Percentiles rank a stretch among this genome's conserved stretches.
Evolutionary conservation across 2,329 filamentous ascomycete genomes (phyloP).

Genomic region (Fusarium albosuccineum): DNA sequence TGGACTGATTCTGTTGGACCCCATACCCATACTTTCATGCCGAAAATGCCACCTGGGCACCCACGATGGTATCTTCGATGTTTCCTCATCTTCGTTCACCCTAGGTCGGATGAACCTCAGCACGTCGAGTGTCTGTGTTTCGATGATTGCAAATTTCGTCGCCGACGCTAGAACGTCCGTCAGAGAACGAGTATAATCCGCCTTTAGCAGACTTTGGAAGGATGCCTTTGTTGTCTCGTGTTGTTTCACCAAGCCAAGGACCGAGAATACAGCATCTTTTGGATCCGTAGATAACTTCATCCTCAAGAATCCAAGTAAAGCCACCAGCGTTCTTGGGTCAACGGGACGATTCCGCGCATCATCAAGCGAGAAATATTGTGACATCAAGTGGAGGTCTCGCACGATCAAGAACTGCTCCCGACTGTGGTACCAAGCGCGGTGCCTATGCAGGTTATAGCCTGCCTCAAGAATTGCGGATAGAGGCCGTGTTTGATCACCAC

Average conservation of each 20-base stretch:
- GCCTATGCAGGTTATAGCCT: neutral
- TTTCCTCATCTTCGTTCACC: neutral
- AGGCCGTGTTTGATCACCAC: neutral
- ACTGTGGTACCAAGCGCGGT: neutral
- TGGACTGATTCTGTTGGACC: neutral
- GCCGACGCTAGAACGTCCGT: neutral
- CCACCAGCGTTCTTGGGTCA: neutral
- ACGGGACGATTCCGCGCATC: neutral
- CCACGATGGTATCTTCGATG: neutral
- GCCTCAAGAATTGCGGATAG: neutral
- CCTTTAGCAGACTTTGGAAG: neutral
- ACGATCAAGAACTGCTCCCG: neutral
- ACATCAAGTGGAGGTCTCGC: neutral
- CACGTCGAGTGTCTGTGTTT: neutral
- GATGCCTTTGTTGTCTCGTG: neutral
- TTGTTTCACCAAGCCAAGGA: neutral
- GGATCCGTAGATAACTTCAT: neutral
- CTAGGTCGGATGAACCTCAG: neutral
- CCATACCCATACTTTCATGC: neutral
- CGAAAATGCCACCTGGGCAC: neutral
- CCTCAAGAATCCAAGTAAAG: neutral
- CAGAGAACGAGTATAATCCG: neutral
- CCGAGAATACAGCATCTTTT: neutral
- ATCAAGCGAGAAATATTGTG: neutral
- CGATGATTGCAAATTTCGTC: neutral